These are phyloP conservation scores for Cymodocea nodosa DNA, from an alignment of 116 monocot genomes.

Conservation along the genomic window DNA sequence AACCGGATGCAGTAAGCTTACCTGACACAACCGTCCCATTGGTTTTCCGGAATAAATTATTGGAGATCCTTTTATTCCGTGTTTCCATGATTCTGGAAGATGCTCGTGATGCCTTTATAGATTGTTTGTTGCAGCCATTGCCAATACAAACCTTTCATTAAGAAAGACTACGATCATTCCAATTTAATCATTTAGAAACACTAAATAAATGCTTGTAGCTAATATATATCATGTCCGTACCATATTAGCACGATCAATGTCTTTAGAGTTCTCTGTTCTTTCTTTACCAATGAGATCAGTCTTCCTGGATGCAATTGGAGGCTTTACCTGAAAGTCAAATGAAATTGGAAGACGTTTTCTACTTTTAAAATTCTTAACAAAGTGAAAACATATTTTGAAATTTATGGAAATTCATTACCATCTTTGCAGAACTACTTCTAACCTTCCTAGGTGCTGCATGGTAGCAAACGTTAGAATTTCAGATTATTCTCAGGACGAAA, in stretches of 20 bases:
- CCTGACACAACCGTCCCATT: constrained; percentile 16
- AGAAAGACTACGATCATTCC: background rate
- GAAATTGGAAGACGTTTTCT: no score
- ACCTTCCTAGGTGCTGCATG: constrained; percentile 38
- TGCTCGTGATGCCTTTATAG: constrained; percentile 29
- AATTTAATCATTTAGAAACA: constrained; percentile 1
- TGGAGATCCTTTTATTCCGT: constrained; percentile 18
- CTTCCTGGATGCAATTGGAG: constrained; percentile 15
- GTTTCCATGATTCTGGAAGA: constrained; percentile 18
- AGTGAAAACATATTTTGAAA: background rate
- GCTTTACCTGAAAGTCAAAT: constrained; percentile 21
- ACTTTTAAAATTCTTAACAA: constrained; percentile 1
- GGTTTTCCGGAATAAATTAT: background rate
- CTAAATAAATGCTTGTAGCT: background rate
- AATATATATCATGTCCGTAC: constrained; percentile 11
- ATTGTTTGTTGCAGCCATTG: constrained; percentile 16
- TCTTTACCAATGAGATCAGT: constrained; percentile 13
- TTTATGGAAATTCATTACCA: constrained; percentile 26
- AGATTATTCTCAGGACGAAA: background rate
- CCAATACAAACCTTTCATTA: constrained; percentile 19
- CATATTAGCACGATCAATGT: constrained; percentile 8
- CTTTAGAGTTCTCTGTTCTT: constrained; percentile 8
- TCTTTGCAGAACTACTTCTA: constrained; percentile 16
- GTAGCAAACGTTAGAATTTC: background rate
- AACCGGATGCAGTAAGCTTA: background rate